A percentile compares a stretch with the other conserved stretches of the same genome.
phyloP scores from a whole-genome alignment of 1,284 basidiomycete genomes.

The Cutaneotrichosporon cyanovorans region DNA sequence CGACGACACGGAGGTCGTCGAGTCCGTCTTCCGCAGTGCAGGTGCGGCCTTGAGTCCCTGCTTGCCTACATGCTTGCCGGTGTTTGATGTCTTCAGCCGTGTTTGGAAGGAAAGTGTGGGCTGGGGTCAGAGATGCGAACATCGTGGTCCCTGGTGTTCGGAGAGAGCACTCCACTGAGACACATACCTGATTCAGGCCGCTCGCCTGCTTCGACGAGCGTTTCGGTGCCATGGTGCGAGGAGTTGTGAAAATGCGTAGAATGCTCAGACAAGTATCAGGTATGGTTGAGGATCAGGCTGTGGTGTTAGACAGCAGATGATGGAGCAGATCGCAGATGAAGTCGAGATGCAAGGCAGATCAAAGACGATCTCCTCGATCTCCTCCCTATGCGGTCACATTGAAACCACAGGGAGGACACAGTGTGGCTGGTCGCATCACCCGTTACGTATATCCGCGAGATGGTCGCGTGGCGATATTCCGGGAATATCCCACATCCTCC shows the following conservation, averaged over 20 bases:
- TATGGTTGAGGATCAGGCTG: no score
- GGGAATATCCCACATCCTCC: not conserved
- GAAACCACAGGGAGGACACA: no score
- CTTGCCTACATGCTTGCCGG: conserved; percentile 4
- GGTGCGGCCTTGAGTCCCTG: not conserved
- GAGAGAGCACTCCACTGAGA: no score
- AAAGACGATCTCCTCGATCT: no score
- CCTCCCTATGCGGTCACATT: no score
- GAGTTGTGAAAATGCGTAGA: no score
- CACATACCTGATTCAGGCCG: conserved; percentile 21
- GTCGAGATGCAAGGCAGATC: no score
- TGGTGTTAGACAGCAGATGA: no score
- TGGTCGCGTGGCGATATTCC: no score
- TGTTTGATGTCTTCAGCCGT: conserved; percentile 13
- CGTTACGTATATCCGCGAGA: no score
- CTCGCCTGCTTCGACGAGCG: conserved; percentile 18
- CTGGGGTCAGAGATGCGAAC: conserved; percentile 12
- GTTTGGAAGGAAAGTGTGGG: conserved; percentile 25
- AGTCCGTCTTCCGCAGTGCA: conserved; percentile 3
- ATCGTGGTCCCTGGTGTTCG: not conserved
- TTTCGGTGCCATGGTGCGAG: conserved; percentile 18
- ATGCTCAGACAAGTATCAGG: no score
- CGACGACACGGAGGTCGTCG: conserved; percentile 2
- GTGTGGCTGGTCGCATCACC: conserved; percentile 2
- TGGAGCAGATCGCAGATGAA: not conserved